These are phyloP conservation scores for Ascochyta fabae DNA, from an alignment of 2,329 filamentous ascomycete genomes.

Conservation along the genomic window DNA sequence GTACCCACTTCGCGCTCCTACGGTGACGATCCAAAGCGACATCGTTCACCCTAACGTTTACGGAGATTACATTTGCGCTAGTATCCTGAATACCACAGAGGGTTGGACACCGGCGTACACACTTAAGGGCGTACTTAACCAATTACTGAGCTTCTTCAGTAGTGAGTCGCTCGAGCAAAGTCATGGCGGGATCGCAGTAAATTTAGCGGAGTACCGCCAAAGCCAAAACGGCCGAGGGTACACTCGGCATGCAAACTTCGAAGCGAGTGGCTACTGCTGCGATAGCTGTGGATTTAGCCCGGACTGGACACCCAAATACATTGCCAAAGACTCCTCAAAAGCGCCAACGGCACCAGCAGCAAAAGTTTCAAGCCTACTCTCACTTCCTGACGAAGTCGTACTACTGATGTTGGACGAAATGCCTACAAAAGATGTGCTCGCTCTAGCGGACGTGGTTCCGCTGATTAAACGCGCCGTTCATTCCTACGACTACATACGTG, in stretches of 20 bases:
- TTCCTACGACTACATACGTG: conserved; percentile 47
- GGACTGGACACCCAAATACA: not conserved
- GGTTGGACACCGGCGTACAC: conserved; percentile 60
- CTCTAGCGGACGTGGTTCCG: conserved; percentile 49
- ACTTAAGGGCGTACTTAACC: conserved; percentile 58
- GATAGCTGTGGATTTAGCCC: not conserved
- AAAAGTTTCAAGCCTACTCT: conserved; percentile 27
- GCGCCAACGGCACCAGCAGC: not conserved
- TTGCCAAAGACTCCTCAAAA: not conserved
- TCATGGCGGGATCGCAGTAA: conserved; percentile 28
- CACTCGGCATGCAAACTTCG: not conserved
- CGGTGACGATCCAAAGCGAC: conserved; percentile 50
- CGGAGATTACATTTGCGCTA: conserved; percentile 55
- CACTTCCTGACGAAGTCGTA: conserved; percentile 53
- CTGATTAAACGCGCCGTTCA: conserved; percentile 46
- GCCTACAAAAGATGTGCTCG: conserved; percentile 44
- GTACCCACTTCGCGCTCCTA: conserved; percentile 53
- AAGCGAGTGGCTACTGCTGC: not conserved
- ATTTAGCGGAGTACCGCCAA: conserved; percentile 30
- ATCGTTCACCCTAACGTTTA: conserved; percentile 58
- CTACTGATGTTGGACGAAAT: conserved; percentile 35
- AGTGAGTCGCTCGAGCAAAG: conserved; percentile 56
- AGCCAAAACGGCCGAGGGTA: not conserved
- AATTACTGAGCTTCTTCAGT: conserved; percentile 60
- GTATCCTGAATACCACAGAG: conserved; percentile 52